Evolutionary conservation across 192 early-diverging fungal species (phyloP).

Genomic region (Podila epigama): DNA sequence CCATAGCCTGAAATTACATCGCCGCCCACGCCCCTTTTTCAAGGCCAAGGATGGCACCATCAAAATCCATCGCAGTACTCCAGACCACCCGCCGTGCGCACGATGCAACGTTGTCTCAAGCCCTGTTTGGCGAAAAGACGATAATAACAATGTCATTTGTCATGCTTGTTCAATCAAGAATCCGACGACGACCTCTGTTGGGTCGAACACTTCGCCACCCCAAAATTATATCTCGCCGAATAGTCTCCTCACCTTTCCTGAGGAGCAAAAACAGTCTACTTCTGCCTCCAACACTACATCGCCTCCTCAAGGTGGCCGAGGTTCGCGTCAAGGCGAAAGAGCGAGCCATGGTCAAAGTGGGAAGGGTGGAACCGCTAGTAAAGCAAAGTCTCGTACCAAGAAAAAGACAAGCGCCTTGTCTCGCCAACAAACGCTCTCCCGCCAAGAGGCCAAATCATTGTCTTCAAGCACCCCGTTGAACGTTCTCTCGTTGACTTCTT

Average conservation of each 20-base stretch:
- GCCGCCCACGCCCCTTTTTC: conserved; percentile 33
- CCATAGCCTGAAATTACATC: conserved; percentile 41
- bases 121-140: conserved; percentile 17
- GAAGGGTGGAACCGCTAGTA: neutral
- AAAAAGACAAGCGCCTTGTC: neutral
- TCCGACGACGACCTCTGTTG: neutral
- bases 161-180: conserved; percentile 10
- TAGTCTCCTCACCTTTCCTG: neutral
- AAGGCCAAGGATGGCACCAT: conserved; percentile 41
- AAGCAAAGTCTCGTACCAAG: neutral
- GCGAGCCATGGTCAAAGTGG: neutral
- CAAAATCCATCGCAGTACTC: conserved; percentile 31
- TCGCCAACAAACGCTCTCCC: neutral
- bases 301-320: too few relatives aligned
- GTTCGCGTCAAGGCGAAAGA: too few relatives aligned
- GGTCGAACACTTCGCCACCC: neutral
- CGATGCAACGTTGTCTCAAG: conserved; percentile 10
- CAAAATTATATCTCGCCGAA: neutral
- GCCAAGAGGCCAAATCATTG: too few relatives aligned
- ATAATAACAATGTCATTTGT: conserved; percentile 5
- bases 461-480: too few relatives aligned
- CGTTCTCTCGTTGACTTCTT: too few relatives aligned
- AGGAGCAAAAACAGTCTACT: too few relatives aligned
- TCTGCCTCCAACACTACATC: too few relatives aligned
- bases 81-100: conserved; percentile 18